phyloP scores from a whole-genome alignment of 306 rosid species.

The Inga oerstediana region DNA sequence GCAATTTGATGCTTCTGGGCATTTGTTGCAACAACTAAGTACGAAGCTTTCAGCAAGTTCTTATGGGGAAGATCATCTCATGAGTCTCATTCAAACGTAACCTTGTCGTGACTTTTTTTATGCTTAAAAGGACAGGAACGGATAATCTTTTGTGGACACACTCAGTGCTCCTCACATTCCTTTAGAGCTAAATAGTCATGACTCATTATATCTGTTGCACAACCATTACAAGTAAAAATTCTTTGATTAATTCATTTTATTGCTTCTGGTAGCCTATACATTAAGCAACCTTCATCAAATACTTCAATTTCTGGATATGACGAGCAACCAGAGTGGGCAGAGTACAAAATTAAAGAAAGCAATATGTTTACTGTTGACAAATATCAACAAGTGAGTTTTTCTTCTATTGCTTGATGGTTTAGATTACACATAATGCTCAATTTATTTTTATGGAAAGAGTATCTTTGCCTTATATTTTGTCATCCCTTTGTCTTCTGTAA shows the following conservation, averaged over 20 bases:
- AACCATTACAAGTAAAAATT: neutral
- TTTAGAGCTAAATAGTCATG: neutral
- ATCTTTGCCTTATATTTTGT: neutral
- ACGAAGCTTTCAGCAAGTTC: constrained; percentile 89
- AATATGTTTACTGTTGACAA: constrained; percentile 92
- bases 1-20: constrained; percentile 92
- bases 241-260: neutral
- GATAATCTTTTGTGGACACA: neutral
- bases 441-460: neutral
- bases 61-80: constrained; percentile 92
- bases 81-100: constrained; percentile 96
- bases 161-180: neutral
- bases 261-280: constrained; percentile 64
- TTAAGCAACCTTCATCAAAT: constrained; percentile 70
- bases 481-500: constrained; percentile 54
- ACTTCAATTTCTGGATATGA: constrained; percentile 61
- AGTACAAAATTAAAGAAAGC: constrained; percentile 93
- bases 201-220: neutral
- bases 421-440: neutral
- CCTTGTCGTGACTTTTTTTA: constrained; percentile 12
- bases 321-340: constrained; percentile 80
- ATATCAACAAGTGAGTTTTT: constrained; percentile 87
- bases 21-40: constrained; percentile 65
- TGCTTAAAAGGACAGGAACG: neutral
- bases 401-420: constrained; percentile 19